Percentiles rank a stretch among this genome's conserved stretches.
Evolutionary conservation across 805 yeast genomes (phyloP).

Genomic region (Kodamaea laetipori): DNA sequence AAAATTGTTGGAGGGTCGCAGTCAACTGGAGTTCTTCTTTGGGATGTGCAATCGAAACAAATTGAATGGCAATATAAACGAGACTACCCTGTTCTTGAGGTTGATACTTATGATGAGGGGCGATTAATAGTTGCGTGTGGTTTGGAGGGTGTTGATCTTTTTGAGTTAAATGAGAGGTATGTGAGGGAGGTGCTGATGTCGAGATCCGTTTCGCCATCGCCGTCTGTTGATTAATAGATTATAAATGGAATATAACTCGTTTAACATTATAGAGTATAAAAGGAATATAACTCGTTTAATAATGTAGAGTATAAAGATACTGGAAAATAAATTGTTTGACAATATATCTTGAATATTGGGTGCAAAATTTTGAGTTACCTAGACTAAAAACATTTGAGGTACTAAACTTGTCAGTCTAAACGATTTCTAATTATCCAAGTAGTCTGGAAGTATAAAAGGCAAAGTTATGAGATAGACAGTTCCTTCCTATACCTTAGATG

Average conservation of each 20-base stretch:
- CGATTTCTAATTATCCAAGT: no score
- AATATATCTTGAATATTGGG: no score
- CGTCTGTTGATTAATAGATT: neutral
- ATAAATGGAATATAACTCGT: neutral
- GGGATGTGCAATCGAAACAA: slow-evolving; percentile 68
- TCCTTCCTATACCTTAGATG: no score
- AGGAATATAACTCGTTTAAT: no score
- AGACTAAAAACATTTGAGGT: no score
- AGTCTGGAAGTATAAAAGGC: no score
- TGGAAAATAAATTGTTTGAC: no score
- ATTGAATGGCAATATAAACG: slow-evolving; percentile 34
- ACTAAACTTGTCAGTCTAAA: no score
- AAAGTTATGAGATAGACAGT: no score
- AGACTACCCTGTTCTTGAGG: slow-evolving; percentile 41
- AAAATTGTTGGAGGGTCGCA: slow-evolving; percentile 66
- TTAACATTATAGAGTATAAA: no score
- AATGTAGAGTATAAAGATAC: no score
- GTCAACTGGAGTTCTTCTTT: slow-evolving; percentile 51
- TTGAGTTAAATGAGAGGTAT: slow-evolving; percentile 22
- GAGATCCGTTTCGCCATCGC: slow-evolving; percentile 8
- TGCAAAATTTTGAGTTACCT: no score
- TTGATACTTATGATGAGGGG: slow-evolving; percentile 43
- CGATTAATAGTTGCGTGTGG: slow-evolving; percentile 33
- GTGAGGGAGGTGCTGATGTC: slow-evolving; percentile 2
- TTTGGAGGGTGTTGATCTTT: slow-evolving; percentile 20